Base-by-base conservation (phyloP, 2,329 filamentous ascomycete species). In the Orbilia oligospora region DNA sequence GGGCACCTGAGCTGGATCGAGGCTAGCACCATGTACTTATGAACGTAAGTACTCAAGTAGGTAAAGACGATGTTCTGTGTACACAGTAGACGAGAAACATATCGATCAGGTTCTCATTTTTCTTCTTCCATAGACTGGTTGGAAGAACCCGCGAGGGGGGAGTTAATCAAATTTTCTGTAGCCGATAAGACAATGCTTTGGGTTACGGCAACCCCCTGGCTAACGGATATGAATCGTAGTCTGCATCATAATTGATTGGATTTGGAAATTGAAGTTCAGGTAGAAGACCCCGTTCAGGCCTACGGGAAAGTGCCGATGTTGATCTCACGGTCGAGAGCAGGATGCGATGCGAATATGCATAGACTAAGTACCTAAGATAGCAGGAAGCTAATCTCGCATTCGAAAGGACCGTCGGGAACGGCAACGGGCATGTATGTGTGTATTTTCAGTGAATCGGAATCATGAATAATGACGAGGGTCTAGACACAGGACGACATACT, bases 271-370 rank as follows among this genome's bases (percentile, higher is more conserved):
- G 14, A 66, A 49, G 63, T 12, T 51, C 61, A 65, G 22, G 16
- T 10, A 20, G 10, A 36, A 36, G 24, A n/a, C 44, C 14, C 9
- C 9, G n/a, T 24, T 10, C 27, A 36, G 18, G 56, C 36, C 36
- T 44, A 30, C 56, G 36, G 56, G 56, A 44, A 61, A 41, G 56
- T 61, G 56, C 56, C 56, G 56, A 61, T n/a, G 56, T 27, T 61
- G 36, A 61, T 44, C 20, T 44, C 33, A 61, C 22, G 36, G 56
- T 20, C 12, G 5, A 46, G n/a, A 46, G n/a, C 44, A 46, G 44
- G 33, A 61, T 44, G 20, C 51, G 36, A n/a, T n/a, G n/a, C n/a
- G n/a, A n/a, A n/a, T n/a, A n/a, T n/a, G n/a, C n/a, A n/a, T n/a
- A n/a, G n/a, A n/a, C n/a, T n/a, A n/a, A n/a, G n/a, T n/a, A n/a